These are phyloP conservation scores for Cryptosporidium xiaoi DNA, from an alignment of 169 alveolate species.

Conservation along the genomic window DNA sequence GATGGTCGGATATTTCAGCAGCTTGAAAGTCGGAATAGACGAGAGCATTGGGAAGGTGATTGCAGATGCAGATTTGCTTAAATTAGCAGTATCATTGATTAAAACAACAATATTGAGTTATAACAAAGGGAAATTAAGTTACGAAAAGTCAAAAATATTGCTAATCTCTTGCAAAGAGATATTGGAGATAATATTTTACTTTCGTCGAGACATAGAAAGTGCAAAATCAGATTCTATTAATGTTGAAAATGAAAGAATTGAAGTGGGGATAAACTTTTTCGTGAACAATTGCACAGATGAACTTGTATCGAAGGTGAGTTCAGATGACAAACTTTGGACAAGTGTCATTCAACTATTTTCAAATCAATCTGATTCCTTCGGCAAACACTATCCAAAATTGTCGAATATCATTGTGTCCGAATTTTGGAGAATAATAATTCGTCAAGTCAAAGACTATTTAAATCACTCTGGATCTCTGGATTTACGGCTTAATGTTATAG, in stretches of 20 bases:
- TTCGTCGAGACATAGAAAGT: not conserved
- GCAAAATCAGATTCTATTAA: no score
- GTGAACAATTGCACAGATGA: slow-evolving; percentile 45
- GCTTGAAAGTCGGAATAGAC: slow-evolving; percentile 38
- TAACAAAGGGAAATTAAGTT: slow-evolving; percentile 3
- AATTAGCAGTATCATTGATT: slow-evolving; percentile 35
- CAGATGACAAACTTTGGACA: slow-evolving; percentile 19
- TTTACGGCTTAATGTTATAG: not conserved
- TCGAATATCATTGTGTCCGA: slow-evolving; percentile 12
- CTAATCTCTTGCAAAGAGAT: slow-evolving; percentile 51
- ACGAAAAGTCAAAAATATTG: slow-evolving; percentile 42
- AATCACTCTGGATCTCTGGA: not conserved
- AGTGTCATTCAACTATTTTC: slow-evolving; percentile 16
- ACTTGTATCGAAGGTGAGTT: not conserved
- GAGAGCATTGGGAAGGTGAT: slow-evolving; percentile 51
- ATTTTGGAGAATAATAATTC: slow-evolving; percentile 5
- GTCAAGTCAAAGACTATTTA: not conserved
- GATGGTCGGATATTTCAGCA: slow-evolving; percentile 32
- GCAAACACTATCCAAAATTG: slow-evolving; percentile 14
- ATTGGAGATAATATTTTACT: slow-evolving; percentile 2
- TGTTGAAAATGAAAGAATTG: not conserved
- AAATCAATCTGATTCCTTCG: not conserved
- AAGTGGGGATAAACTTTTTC: slow-evolving; percentile 27
- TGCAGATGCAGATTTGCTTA: slow-evolving; percentile 28
- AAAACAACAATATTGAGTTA: slow-evolving; percentile 51